These are phyloP conservation scores for Aspergillus caelatus DNA, from an alignment of 2,329 filamentous ascomycete genomes.

Conservation along the genomic window DNA sequence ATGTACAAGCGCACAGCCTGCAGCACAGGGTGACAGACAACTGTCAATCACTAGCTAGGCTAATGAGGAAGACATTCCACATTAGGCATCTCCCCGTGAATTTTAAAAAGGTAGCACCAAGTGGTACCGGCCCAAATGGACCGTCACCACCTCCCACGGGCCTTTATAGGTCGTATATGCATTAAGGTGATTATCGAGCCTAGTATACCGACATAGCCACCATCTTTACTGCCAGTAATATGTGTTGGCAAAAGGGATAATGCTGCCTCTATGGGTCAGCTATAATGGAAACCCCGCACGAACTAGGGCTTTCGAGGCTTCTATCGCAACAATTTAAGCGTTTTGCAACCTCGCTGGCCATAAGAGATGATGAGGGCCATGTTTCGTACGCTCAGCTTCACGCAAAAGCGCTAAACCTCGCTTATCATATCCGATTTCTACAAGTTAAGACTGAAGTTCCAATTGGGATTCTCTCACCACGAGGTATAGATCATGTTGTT, in stretches of 20 bases:
- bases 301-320: not conserved
- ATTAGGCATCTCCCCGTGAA: not conserved
- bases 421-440: not conserved
- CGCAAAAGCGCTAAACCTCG: constrained; percentile 3
- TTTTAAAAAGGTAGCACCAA: not conserved
- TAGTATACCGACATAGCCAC: not conserved
- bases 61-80: not conserved
- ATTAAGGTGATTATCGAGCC: not conserved
- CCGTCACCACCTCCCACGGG: not conserved
- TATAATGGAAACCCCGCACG: not conserved
- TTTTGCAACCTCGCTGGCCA: not conserved
- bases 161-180: not conserved
- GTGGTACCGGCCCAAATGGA: not conserved
- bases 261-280: not conserved
- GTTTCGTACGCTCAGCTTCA: constrained; percentile 9
- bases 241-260: not conserved
- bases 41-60: too few species aligned
- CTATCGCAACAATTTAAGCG: not conserved
- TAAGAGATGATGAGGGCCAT: constrained; percentile 1
- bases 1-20: not conserved
- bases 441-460: not conserved
- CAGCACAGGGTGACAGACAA: not conserved
- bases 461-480: constrained; percentile 13
- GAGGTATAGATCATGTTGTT: constrained; percentile 15
- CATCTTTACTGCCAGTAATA: not conserved